Percentiles rank a stretch among this genome's conserved stretches.
Evolutionary conservation across 345 rosid genomes (phyloP).

Genomic region (Aethionema arabicum): DNA sequence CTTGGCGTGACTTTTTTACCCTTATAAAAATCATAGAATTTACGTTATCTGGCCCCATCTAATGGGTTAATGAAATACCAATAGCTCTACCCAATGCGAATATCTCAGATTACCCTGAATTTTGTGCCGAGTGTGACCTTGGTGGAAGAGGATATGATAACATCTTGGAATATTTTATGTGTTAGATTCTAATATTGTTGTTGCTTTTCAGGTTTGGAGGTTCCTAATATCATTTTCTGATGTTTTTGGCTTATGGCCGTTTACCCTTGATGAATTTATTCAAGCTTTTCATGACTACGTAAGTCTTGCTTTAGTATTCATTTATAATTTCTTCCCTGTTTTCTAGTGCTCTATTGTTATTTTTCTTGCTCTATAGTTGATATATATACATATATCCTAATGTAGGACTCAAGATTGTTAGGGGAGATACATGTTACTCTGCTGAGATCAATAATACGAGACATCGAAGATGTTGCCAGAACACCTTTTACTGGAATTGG

Average conservation of each 20-base stretch:
- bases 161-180: neutral
- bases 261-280: slow-evolving; percentile 94
- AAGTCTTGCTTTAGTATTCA: slow-evolving; percentile 37
- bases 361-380: slow-evolving; percentile 19
- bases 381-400: slow-evolving; percentile 32
- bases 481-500: slow-evolving; percentile 84
- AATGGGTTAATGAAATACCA: no score
- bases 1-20: no score
- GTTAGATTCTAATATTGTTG: slow-evolving; percentile 20
- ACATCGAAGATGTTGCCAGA: slow-evolving; percentile 93
- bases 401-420: slow-evolving; percentile 93
- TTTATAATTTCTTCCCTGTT: slow-evolving; percentile 8
- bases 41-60: no score
- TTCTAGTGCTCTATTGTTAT: slow-evolving; percentile 16
- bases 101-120: no score
- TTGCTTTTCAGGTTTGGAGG: slow-evolving; percentile 86
- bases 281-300: slow-evolving; percentile 98
- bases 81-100: no score
- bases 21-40: no score
- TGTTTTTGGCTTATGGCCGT: slow-evolving; percentile 96
- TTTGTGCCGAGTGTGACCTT: no score
- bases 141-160: no score
- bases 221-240: slow-evolving; percentile 86
- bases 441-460: slow-evolving; percentile 73
- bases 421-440: slow-evolving; percentile 91